Base-by-base conservation (phyloP, 441 rosid genomes). In the Aquilaria agallochum region DNA sequence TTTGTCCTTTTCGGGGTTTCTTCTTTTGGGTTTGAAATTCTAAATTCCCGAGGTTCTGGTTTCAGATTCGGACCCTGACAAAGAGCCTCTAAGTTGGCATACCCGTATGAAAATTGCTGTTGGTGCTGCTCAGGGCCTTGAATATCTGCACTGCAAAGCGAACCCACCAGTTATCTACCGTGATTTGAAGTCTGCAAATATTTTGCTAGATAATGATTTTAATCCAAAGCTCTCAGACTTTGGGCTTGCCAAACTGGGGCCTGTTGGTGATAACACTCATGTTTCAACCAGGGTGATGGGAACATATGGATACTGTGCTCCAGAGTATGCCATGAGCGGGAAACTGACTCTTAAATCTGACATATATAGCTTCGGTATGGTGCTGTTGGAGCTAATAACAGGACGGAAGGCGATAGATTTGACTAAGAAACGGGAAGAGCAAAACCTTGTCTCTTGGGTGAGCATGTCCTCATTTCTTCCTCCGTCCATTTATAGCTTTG, bases 281-380 rank as follows among this genome's bases (percentile, higher is more conserved):
- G 92, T 86, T 58, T 86, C 92, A 2, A 86, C 92, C 2, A 72
- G 92, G n/a, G 92, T 86, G 59, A 86, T 86, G 92, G 92, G 92
- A 67, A 86, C 92, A 44, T 86, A 83, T 33, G 92, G 92, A 5
- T 85, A 85, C 61, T 85, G 91, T 62, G 91, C 91, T 60, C 91
- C 91, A 0, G 91, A 85, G 61, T 86, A 86, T 15, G 92, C 92
- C 10, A 86, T 86, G 92, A 86, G 89, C 31, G 92, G 92, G 48
- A 86, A 86, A 52, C 52, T 86, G 68, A 86, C 92, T 32, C 72
- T 83, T 5, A 86, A 83, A 69, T 86, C 92, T 30, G 92, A 86
- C 65, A 83, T 86, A 45, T 86, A 86, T 74, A 66, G 87, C 76
- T 86, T 83, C 9, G 92, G 92, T 51, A 89, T 86, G 58, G 87